Evolutionary conservation across 225 moss, liverwort and hornwort genomes (phyloP), one percentile per base, ranked within the genome.

Genomic region (Marchantia paleacea): DNA sequence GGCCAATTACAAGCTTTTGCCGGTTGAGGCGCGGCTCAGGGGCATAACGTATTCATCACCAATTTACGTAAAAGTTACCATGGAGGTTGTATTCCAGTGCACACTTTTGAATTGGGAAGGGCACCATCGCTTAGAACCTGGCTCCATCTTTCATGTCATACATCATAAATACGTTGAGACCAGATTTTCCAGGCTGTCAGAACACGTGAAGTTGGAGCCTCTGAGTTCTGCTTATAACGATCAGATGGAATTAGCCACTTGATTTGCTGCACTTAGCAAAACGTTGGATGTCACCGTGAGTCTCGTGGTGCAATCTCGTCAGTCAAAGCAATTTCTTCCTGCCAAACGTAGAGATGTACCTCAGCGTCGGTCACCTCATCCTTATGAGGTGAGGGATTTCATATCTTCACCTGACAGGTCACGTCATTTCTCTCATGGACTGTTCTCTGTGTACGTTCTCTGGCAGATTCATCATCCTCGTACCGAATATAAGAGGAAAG

Each of bases 1-100:
- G 60, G 7, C 71, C 70, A 79, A 77, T 69, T 76, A 76, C 52
- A 80, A 68, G 55, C 87, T 94, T 24, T 85, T 94, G 72, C 94
- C 94, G 11, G 84, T 89, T 49, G 94, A 94, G 85, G 94, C 94
- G 61, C 87, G 94, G 28, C 84, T 92, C 55, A 83, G 94, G 74
- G 91, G 89, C 57, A 88, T 94, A 75, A 87, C 91, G 10, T 94
- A 94, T 53, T 88, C 92, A 2, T 86, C 91, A 31, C 80, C 88
- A 63, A 82, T 94, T 55, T 91, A 87, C 29, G 85, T 86, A 29
- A 87, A 85, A 12, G 81, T 94, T 73, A 91, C 82, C 13, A 80
- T 94, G 39, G 88, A 91, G 92, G 94, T 93, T 53, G 71, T 64
- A 58, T 24, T 24, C 75, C 57, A 57, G 39, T 39, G 39, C 39